Conservation (phyloP, 1,284 basidiomycete species). For the Stygiomarasmius scandens region DNA sequence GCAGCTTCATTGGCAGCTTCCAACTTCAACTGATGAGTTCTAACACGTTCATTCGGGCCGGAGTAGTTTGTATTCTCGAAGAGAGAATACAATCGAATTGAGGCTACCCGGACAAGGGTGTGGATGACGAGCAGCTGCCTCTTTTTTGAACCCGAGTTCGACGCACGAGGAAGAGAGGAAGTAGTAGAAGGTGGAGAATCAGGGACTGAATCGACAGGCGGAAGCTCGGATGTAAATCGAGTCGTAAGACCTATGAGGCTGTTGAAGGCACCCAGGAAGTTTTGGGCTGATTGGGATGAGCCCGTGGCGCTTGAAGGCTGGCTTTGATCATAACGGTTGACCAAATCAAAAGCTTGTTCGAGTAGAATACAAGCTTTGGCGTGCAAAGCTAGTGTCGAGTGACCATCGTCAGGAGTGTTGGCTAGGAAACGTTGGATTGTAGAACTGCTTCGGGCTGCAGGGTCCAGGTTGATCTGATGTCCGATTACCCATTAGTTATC, state of each 20-base stretch:
- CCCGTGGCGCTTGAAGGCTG: not conserved
- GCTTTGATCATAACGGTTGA: not conserved
- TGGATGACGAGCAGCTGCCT: conserved; percentile 13
- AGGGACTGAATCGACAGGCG: conserved; percentile 10
- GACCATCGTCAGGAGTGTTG: conserved; percentile 8
- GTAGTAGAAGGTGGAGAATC: conserved; percentile 24
- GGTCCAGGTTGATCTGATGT: not conserved
- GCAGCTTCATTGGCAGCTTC: conserved; percentile 5
- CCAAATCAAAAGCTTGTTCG: conserved; percentile 9
- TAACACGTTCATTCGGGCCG: not conserved
- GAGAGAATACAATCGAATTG: conserved; percentile 9
- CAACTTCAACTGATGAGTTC: not conserved
- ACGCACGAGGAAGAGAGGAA: not conserved
- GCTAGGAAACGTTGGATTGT: conserved; percentile 16
- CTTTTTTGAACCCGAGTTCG: not conserved
- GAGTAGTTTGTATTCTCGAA: not conserved
- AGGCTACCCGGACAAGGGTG: conserved; percentile 5
- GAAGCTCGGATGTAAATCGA: conserved; percentile 4
- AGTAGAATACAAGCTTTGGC: conserved; percentile 15
- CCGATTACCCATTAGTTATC: conserved; percentile 20
- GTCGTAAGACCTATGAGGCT: conserved; percentile 1
- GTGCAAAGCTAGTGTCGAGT: conserved; percentile 11
- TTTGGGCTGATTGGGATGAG: not conserved
- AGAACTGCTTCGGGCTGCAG: not conserved
- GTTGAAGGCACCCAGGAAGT: conserved; percentile 1